Percentiles rank a stretch among this genome's conserved stretches.
Evolutionary conservation across 768 basidiomycete species (phyloP).

Genomic region (Boletus reticuloceps): DNA sequence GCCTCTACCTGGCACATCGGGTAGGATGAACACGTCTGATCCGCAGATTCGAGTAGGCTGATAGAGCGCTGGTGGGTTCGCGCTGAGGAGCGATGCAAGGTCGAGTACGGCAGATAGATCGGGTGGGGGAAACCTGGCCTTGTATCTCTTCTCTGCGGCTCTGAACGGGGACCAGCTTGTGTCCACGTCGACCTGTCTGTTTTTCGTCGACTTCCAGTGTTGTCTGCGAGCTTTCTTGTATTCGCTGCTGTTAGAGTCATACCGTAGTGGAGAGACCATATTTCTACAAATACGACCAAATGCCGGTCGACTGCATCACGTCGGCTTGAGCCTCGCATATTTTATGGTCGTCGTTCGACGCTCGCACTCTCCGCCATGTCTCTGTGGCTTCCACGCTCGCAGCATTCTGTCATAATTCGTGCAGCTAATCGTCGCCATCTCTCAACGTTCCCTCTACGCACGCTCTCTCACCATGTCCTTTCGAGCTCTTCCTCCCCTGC

Average conservation of each 20-base stretch:
- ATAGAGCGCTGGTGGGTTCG: background rate
- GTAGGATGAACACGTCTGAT: constrained; percentile 8
- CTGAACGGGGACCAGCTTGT: constrained; percentile 72
- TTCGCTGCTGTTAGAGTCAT: constrained; percentile 26
- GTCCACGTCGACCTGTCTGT: constrained; percentile 45
- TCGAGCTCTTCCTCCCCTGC: constrained; percentile 17
- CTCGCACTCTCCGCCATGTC: constrained; percentile 48
- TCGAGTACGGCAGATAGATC: constrained; percentile 71
- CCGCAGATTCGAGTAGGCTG: constrained; percentile 2
- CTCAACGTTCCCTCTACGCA: constrained; percentile 1
- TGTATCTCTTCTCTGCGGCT: constrained; percentile 76
- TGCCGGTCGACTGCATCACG: background rate
- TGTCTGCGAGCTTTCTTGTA: constrained; percentile 61
- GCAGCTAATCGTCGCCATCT: constrained; percentile 22
- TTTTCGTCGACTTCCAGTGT: constrained; percentile 58
- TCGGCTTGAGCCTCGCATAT: background rate
- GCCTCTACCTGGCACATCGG: constrained; percentile 41
- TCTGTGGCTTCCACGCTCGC: constrained; percentile 68
- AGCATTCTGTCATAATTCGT: constrained; percentile 43
- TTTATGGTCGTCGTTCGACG: background rate
- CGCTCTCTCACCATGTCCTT: constrained; percentile 8
- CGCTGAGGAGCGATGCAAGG: constrained; percentile 43
- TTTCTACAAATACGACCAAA: constrained; percentile 31
- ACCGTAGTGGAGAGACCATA: constrained; percentile 14
- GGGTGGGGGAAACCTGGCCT: constrained; percentile 74